phyloP scores from a whole-genome alignment of 768 basidiomycete genomes.

The Mycena venus region DNA sequence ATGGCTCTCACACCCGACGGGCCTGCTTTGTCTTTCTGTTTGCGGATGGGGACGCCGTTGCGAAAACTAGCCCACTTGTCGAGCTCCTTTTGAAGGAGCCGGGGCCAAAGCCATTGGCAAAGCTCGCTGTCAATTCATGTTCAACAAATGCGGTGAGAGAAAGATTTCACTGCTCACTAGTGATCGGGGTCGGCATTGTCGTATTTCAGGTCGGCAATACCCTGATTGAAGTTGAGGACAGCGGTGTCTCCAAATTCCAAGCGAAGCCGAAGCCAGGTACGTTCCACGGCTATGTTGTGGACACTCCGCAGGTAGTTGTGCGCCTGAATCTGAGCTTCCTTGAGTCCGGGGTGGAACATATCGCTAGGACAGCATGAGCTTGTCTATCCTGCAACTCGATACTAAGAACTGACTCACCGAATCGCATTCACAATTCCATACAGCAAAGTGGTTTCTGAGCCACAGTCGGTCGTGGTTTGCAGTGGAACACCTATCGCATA shows the following conservation, averaged over 20 bases:
- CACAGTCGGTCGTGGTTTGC: conserved; percentile 51
- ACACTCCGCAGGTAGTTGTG: conserved; percentile 44
- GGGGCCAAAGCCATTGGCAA: conserved; percentile 41
- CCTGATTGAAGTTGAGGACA: background rate
- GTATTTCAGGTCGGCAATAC: background rate
- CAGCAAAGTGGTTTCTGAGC: conserved; percentile 49
- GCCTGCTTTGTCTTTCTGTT: conserved; percentile 47
- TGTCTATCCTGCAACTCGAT: background rate
- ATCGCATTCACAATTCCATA: conserved; percentile 48
- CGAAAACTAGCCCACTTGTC: conserved; percentile 25
- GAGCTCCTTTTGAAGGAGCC: conserved; percentile 31
- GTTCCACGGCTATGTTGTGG: conserved; percentile 48
- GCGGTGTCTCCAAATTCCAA: conserved; percentile 46
- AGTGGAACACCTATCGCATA: conserved; percentile 45
- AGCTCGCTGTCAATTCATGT: conserved; percentile 28
- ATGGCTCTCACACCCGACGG: conserved; percentile 45
- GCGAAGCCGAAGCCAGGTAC: conserved; percentile 43
- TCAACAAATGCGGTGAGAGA: background rate
- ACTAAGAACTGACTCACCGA: conserved; percentile 38
- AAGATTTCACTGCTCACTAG: background rate
- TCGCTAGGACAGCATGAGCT: conserved; percentile 27
- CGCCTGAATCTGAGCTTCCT: conserved; percentile 37
- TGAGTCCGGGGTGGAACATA: conserved; percentile 33
- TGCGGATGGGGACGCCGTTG: conserved; percentile 44
- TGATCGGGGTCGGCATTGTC: background rate